A percentile compares a stretch with the other conserved stretches of the same genome.
phyloP scores from a whole-genome alignment of 495 filamentous ascomycete species.

The Xylaria venustula region DNA sequence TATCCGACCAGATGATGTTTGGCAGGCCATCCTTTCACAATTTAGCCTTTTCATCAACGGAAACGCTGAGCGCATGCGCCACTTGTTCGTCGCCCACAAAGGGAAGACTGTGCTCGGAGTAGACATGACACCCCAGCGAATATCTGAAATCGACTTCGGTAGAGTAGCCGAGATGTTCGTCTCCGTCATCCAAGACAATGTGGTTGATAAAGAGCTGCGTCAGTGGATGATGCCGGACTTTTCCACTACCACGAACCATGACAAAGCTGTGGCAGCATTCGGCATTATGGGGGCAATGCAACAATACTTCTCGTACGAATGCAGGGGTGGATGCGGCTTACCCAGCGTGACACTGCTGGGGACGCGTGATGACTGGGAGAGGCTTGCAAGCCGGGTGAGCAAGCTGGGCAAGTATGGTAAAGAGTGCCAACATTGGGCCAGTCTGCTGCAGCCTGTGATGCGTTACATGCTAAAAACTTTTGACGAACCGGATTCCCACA shows the following conservation, averaged over 20 bases:
- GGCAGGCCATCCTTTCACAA: constrained; percentile 56
- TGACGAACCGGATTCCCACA: constrained; percentile 31
- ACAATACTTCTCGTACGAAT: constrained; percentile 30
- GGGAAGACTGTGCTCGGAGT: constrained; percentile 41
- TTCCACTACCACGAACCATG: constrained; percentile 32
- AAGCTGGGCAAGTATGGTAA: constrained; percentile 32
- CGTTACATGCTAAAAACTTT: constrained; percentile 35
- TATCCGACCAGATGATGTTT: constrained; percentile 59
- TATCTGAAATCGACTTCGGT: constrained; percentile 21
- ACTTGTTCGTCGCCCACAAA: constrained; percentile 43
- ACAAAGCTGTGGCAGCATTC: constrained; percentile 32
- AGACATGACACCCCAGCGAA: constrained; percentile 18
- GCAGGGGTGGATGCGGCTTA: constrained; percentile 33
- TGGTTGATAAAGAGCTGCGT: constrained; percentile 24
- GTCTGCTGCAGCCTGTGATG: constrained; percentile 34
- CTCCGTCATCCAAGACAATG: constrained; percentile 23
- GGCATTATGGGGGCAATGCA: constrained; percentile 42
- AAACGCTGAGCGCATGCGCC: constrained; percentile 43
- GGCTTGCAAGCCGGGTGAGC: constrained; percentile 28
- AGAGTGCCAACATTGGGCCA: constrained; percentile 31
- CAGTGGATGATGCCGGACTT: constrained; percentile 40
- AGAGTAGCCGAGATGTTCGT: neutral
- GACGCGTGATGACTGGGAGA: constrained; percentile 33
- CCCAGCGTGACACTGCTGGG: constrained; percentile 42
- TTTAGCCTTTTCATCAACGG: constrained; percentile 54